These are phyloP conservation scores for Panaeolus papilionaceus DNA, from an alignment of 768 basidiomycete species.

Conservation along the genomic window DNA sequence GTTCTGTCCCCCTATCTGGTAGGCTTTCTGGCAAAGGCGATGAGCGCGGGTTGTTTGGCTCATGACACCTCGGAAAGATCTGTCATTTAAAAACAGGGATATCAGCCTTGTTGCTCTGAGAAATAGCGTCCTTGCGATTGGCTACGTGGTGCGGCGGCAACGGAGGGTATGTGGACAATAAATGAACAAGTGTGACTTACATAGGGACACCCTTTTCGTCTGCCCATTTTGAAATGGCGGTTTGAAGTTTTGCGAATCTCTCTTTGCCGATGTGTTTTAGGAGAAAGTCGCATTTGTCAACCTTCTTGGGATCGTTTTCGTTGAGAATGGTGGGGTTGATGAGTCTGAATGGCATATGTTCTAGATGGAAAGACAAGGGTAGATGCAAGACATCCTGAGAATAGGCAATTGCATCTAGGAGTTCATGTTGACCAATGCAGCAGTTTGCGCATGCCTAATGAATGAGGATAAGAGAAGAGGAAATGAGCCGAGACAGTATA, in stretches of 20 bases:
- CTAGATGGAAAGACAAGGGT: conserved; percentile 55
- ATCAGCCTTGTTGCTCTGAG: conserved; percentile 7
- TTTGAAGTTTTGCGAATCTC: conserved; percentile 45
- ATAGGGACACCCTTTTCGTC: conserved; percentile 62
- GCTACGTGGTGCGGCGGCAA: conserved; percentile 2
- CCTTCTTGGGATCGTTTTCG: conserved; percentile 42
- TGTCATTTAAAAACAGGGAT: conserved; percentile 29
- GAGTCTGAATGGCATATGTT: conserved; percentile 59
- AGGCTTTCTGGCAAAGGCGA: conserved; percentile 74
- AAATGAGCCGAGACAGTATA: conserved; percentile 10
- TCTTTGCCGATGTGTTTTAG: conserved; percentile 59
- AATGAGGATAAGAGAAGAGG: conserved; percentile 15
- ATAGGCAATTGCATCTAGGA: conserved; percentile 53
- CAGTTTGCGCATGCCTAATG: conserved; percentile 57
- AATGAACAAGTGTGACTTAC: conserved; percentile 39
- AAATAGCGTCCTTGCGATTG: not conserved
- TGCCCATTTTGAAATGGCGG: conserved; percentile 55
- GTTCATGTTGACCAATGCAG: conserved; percentile 58
- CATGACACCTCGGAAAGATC: conserved; percentile 64
- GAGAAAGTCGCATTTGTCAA: conserved; percentile 50
- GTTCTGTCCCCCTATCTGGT: conserved; percentile 61
- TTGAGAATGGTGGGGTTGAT: conserved; percentile 44
- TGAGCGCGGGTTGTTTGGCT: conserved; percentile 74
- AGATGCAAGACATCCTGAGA: conserved; percentile 54
- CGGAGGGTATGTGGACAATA: conserved; percentile 6